Conservation (phyloP, 257 asterid species). For the Mitragyna speciosa region DNA sequence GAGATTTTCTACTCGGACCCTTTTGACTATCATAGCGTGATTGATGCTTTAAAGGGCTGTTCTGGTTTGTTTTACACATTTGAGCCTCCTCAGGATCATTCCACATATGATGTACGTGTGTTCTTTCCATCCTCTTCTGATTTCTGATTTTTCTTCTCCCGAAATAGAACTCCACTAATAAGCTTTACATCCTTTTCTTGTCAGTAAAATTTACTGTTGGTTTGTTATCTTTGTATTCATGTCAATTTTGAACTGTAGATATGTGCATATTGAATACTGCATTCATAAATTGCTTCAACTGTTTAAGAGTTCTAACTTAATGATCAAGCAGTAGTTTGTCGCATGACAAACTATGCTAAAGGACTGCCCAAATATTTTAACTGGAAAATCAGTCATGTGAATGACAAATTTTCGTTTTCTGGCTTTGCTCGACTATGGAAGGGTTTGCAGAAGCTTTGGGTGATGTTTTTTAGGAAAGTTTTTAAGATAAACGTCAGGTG, state of each 20-base stretch:
- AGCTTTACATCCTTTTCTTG: neutral
- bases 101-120: slow-evolving; percentile 71
- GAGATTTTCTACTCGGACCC: slow-evolving; percentile 71
- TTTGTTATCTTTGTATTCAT: neutral
- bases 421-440: no score
- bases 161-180: no score
- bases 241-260: no score
- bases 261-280: no score
- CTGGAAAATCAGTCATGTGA: no score
- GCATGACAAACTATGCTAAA: no score
- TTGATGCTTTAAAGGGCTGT: slow-evolving; percentile 82
- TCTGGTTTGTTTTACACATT: slow-evolving; percentile 80
- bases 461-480: no score
- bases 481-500: no score
- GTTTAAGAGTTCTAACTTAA: neutral
- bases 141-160: no score
- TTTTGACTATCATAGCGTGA: slow-evolving; percentile 84
- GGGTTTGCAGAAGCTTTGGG: no score
- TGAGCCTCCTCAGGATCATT: slow-evolving; percentile 73
- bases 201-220: neutral
- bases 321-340: neutral
- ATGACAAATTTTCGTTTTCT: neutral
- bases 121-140: neutral
- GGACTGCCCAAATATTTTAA: no score
- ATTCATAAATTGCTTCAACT: no score